Evolutionary conservation across 495 filamentous ascomycete genomes (phyloP), one percentile per base, ranked within the genome.

Genomic region (Penicillium paxilli): DNA sequence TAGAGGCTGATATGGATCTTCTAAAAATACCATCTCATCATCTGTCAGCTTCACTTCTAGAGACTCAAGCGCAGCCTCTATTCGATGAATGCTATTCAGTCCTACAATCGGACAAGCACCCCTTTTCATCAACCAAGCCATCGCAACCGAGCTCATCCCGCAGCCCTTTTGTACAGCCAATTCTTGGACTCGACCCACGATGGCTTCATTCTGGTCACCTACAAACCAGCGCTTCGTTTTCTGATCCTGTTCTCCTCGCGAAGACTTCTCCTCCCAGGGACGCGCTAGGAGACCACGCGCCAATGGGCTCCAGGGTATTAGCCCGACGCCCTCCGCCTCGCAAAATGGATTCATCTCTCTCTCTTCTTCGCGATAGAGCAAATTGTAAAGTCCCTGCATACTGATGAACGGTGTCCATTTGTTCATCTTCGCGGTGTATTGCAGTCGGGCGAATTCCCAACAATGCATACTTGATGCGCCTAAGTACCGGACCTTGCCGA

Each of bases 311-410:
- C 85, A 88, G 16, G 86, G 85, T 40, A 88, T 80, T 8, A 89
- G 52, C 0, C 84, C 87, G 5, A 91, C 83, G 4, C 87, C 87
- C 0, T 84, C 87, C 23, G 77, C 78, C n/a, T 79, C 66, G 62
- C 87, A 90, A 69, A 83, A 87, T 0, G 77, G 73, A 59, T 80
- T 86, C 84, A 89, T 88, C 66, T 89, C 87, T 4, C 85, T 71
- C 72, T 90, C 87, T 60, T 90, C 86, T 65, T 90, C 86, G 4
- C 87, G 74, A 64, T 88, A 88, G 7, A 86, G 65, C 14, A 90
- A 69, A 67, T 87, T 89, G 63, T 89, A 86, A 22, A 79, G 74
- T 55, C 84, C 84, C 63, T 89, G 87, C 86, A 89, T 89, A 50
- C 74, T 78, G 46, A 87, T 67, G 59, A 89, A 89, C 55, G 79